Evolutionary conservation across 805 yeast genomes (phyloP).

Genomic region (Myxozyma nipponensis): DNA sequence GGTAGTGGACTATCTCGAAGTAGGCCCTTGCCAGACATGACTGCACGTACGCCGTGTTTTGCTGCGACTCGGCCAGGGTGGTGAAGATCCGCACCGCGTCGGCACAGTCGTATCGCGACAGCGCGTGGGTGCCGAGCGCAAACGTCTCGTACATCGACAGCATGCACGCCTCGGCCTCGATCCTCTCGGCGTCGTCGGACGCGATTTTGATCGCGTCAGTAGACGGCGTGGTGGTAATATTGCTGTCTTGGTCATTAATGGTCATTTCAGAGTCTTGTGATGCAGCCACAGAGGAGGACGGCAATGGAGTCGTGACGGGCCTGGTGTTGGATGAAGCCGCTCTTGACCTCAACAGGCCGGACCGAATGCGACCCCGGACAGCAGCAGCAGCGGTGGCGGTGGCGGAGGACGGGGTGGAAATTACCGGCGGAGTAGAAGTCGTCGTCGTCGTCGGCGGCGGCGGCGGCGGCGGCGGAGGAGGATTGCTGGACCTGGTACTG

Average conservation of each 20-base stretch:
- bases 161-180: slow-evolving; percentile 22
- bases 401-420: background rate
- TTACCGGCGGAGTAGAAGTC: background rate
- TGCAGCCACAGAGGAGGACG: background rate
- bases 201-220: slow-evolving; percentile 9
- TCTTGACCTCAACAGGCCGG: slow-evolving; percentile 3
- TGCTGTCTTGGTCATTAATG: background rate
- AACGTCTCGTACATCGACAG: slow-evolving; percentile 22
- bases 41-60: slow-evolving; percentile 79
- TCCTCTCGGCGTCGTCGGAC: slow-evolving; percentile 20
- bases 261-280: background rate
- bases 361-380: slow-evolving; percentile 8
- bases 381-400: slow-evolving; percentile 2
- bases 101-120: slow-evolving; percentile 62
- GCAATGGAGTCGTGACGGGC: background rate
- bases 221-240: background rate
- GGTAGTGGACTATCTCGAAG: slow-evolving; percentile 83
- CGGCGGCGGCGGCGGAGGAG: slow-evolving; percentile 1
- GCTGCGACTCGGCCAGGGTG: slow-evolving; percentile 58
- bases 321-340: background rate
- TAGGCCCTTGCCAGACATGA: slow-evolving; percentile 75
- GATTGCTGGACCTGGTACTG: slow-evolving; percentile 8
- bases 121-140: slow-evolving; percentile 21
- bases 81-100: slow-evolving; percentile 70
- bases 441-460: background rate